phyloP scores from a whole-genome alignment of 2,329 filamentous ascomycete species.

The Harringtonia lauricola region DNA sequence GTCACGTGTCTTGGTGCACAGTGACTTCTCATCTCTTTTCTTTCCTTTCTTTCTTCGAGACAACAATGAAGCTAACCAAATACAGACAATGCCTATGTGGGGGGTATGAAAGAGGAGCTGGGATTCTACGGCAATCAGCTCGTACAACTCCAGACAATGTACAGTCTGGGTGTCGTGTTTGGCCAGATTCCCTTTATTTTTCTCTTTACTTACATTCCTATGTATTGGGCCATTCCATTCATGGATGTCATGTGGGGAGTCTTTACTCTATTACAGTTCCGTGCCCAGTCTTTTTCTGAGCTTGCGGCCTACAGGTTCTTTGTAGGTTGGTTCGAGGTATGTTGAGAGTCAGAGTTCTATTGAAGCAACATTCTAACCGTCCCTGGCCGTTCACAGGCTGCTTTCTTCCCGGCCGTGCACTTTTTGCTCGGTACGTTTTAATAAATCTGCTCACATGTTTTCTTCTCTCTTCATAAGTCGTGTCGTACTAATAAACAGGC shows the following conservation, averaged over 20 bases:
- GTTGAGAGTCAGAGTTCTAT: too few relatives aligned
- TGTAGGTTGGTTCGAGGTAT: constrained; percentile 39
- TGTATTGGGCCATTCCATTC: constrained; percentile 11
- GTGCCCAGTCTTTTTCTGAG: constrained; percentile 26
- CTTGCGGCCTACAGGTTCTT: constrained; percentile 39
- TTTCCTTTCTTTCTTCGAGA: too few relatives aligned
- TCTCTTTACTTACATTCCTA: constrained; percentile 25
- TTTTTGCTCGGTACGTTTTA: constrained; percentile 32
- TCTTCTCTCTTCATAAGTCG: too few relatives aligned
- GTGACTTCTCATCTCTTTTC: background rate
- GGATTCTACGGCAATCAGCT: constrained; percentile 27
- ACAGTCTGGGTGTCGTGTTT: constrained; percentile 20
- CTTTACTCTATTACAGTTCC: constrained; percentile 31
- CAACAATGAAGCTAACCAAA: too few relatives aligned
- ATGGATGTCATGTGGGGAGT: constrained; percentile 19
- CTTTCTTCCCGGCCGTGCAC: constrained; percentile 41
- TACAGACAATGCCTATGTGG: constrained; percentile 31
- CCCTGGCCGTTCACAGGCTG: constrained; percentile 14
- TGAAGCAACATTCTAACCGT: too few relatives aligned
- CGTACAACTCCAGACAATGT: constrained; percentile 41
- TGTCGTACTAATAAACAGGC: too few relatives aligned
- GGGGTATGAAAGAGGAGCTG: constrained; percentile 35
- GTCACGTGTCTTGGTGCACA: background rate
- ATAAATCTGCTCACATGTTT: too few relatives aligned
- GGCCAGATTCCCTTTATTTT: constrained; percentile 21